These are phyloP conservation scores for Mrakia blollopis DNA, from an alignment of 768 basidiomycete species.

Conservation along the genomic window DNA sequence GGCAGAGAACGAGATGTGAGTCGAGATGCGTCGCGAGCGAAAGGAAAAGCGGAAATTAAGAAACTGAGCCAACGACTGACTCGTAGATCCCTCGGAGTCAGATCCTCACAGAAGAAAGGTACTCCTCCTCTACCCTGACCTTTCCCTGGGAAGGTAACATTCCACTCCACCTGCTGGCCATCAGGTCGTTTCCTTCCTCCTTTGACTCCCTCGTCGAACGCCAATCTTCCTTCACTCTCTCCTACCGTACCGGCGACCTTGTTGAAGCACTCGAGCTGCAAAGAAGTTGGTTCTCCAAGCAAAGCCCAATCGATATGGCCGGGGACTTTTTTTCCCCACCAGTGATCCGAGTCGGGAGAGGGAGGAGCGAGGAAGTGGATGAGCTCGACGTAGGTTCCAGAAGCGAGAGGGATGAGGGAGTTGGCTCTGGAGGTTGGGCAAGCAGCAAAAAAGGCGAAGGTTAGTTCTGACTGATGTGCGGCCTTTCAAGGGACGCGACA, in stretches of 20 bases:
- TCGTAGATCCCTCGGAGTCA: not conserved
- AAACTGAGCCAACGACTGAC: not conserved
- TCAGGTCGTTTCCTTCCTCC: not conserved
- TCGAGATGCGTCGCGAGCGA: not conserved
- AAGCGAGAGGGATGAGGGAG: conserved; percentile 3
- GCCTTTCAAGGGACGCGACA: too few relatives aligned
- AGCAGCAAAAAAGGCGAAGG: not conserved
- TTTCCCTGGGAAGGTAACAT: not conserved
- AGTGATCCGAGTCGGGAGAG: not conserved
- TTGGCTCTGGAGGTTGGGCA: not conserved
- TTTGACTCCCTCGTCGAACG: not conserved
- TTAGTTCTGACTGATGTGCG: not conserved
- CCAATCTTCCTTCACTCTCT: not conserved
- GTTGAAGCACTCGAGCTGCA: not conserved
- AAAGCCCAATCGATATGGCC: conserved; percentile 12
- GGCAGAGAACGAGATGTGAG: not conserved
- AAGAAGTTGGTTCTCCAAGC: not conserved
- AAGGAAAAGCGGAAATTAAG: not conserved
- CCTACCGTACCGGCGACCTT: not conserved
- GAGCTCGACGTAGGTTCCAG: conserved; percentile 3
- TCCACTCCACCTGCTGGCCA: not conserved
- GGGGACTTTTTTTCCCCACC: not conserved
- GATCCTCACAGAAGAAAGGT: not conserved
- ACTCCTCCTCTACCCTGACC: conserved; percentile 2
- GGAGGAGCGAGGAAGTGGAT: conserved; percentile 11